Conservation (phyloP, 139 green algal genomes). For the Coccomyxa sp. region DNA sequence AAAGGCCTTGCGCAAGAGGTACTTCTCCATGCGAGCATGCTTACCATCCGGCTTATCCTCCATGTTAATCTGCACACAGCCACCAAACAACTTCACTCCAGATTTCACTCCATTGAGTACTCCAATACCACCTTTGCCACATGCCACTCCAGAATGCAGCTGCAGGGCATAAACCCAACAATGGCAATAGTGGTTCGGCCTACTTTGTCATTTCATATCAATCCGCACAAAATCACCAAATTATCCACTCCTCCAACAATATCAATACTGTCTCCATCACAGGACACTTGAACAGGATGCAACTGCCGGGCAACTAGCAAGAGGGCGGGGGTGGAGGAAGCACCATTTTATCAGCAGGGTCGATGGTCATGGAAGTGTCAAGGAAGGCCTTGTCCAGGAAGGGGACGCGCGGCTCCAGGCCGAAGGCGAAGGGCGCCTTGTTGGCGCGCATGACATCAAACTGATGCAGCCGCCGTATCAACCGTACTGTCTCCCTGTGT, state of each 20-base stretch:
- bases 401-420: conserved; percentile 90
- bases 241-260: too few species aligned
- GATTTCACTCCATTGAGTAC: background rate
- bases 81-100: background rate
- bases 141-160: too few species aligned
- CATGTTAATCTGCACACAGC: conserved; percentile 44
- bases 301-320: too few species aligned
- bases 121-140: too few species aligned
- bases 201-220: too few species aligned
- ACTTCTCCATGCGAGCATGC: conserved; percentile 91
- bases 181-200: too few species aligned
- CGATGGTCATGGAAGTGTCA: conserved; percentile 81
- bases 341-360: conserved; percentile 85
- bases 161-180: too few species aligned
- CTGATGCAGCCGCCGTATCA: conserved; percentile 87
- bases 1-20: conserved; percentile 95
- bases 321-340: background rate
- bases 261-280: too few species aligned
- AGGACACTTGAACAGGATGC: too few species aligned
- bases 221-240: too few species aligned
- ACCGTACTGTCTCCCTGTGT: conserved; percentile 74
- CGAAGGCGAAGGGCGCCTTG: conserved; percentile 93
- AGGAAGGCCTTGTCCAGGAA: conserved; percentile 95
- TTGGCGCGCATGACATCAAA: conserved; percentile 93
- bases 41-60: conserved; percentile 54